Conservation (phyloP, 176 grass and related monocot genomes). For the Bolboschoenus planiculmis region DNA sequence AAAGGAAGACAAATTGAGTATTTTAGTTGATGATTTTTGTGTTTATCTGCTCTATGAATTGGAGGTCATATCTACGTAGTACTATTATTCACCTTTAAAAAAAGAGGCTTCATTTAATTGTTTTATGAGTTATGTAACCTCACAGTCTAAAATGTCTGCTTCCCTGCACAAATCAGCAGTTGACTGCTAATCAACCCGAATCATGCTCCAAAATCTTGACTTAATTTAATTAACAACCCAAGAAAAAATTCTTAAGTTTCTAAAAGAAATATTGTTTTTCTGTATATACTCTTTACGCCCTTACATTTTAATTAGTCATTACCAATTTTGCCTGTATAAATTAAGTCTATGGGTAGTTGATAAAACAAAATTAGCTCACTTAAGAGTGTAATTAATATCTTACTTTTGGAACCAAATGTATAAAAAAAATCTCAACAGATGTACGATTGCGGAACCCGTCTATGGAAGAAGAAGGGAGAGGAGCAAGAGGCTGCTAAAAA, state of each 20-base stretch:
- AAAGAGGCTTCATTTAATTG: neutral
- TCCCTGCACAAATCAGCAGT: neutral
- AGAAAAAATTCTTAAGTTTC: neutral
- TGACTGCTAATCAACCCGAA: neutral
- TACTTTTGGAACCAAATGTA: neutral
- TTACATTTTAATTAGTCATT: too few relatives aligned
- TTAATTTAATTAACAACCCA: neutral
- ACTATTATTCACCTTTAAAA: neutral
- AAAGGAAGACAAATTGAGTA: too few relatives aligned
- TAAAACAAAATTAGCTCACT: neutral
- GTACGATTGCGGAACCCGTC: neutral
- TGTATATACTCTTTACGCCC: neutral
- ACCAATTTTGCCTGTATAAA: too few relatives aligned
- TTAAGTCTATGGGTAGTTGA: neutral
- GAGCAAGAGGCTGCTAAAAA: conserved; percentile 28
- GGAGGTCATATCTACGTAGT: neutral
- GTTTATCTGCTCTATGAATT: neutral
- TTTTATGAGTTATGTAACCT: neutral
- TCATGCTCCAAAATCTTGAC: neutral
- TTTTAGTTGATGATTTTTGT: neutral
- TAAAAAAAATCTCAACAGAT: conserved; percentile 20
- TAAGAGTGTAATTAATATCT: neutral
- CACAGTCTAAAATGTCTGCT: neutral
- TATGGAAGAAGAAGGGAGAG: conserved; percentile 35
- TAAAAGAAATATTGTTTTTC: neutral